These are phyloP conservation scores for Aspergillus bridgeri DNA, from an alignment of 495 filamentous ascomycete genomes.

Conservation along the genomic window DNA sequence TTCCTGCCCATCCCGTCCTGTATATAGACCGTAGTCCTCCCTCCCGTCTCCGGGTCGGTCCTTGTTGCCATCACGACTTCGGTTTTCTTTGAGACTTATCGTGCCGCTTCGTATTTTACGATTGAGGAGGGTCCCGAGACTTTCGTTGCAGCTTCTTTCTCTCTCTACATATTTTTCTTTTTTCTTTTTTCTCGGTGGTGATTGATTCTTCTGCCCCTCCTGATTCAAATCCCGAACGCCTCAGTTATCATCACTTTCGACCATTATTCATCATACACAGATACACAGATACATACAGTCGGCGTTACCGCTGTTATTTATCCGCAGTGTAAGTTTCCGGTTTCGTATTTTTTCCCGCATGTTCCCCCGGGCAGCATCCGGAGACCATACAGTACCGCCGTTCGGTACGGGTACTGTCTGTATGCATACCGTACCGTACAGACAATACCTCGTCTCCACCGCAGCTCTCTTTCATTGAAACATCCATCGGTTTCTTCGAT, in stretches of 20 bases:
- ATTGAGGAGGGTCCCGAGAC: too few relatives aligned
- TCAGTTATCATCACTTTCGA: conserved; percentile 18
- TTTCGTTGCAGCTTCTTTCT: too few relatives aligned
- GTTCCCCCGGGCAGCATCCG: neutral
- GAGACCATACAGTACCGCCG: too few relatives aligned
- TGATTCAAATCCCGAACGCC: conserved; percentile 3
- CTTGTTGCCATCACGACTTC: neutral
- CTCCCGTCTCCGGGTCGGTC: conserved; percentile 7
- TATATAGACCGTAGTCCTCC: conserved; percentile 22
- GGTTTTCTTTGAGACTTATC: neutral
- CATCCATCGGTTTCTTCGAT: conserved; percentile 28
- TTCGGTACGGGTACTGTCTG: too few relatives aligned
- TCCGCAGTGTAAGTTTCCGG: conserved; percentile 13
- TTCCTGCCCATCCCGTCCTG: conserved; percentile 11
- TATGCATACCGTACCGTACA: neutral
- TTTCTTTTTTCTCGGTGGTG: neutral
- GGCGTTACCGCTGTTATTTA: conserved; percentile 16
- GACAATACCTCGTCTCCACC: conserved; percentile 15
- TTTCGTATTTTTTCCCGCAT: conserved; percentile 1
- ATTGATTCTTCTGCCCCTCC: neutral
- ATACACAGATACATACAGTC: too few relatives aligned
- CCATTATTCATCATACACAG: conserved; percentile 20
- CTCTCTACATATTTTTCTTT: neutral
- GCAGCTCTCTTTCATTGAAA: conserved; percentile 29
- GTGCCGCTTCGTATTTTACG: neutral